Base-by-base conservation (phyloP, 345 rosid species). In the Geranium brycei region DNA sequence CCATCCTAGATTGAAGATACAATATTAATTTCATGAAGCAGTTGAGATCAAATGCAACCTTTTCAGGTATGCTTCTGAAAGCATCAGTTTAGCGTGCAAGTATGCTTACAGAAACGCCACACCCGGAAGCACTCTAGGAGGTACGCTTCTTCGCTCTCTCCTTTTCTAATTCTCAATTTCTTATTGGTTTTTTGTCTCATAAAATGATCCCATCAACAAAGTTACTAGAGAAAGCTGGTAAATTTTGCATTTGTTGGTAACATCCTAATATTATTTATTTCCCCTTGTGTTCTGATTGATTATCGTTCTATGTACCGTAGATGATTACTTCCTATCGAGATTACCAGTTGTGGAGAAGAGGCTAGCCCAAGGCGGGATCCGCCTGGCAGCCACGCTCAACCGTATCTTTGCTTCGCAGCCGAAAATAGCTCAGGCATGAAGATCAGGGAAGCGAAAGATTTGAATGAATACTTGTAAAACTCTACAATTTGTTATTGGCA, bases 21-120 rank as follows among this genome's bases (percentile, higher is more conserved):
- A 7, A 7, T 57, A 57, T 57, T 61, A 12, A 16, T 4, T 32
- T 60, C 38, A 51, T 59, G 58, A 41, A 17, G 17, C 31, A 10
- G 17, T 62, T 51, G 31, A n/a, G 14, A 16, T 68, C 30, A 62
- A 51, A 67, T 67, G 64, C 55, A 47, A 10, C 23, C 53, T 61
- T 53, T 80, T 68, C 72, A 93, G 97, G 75, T 89, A 86, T 66
- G 96, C 99, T 59, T 82, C 95, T 72, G 95, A 89, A 77, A 89
- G 98, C 74, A 71, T 91, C 61, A 66, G 71, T 62, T 74, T 89
- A 77, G 98, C 98, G 12, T 91, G 98, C 81, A 85, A 82, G 71
- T 89, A 63, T 23, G 95, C 92, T 41, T 91, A 91, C 80, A 84
- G 66, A 76, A 79, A 80, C 70, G 96, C 96, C 62, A 84, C 91